These are phyloP conservation scores for Chenopodium suecicum DNA, from an alignment of 148 eudicot species.

Conservation along the genomic window DNA sequence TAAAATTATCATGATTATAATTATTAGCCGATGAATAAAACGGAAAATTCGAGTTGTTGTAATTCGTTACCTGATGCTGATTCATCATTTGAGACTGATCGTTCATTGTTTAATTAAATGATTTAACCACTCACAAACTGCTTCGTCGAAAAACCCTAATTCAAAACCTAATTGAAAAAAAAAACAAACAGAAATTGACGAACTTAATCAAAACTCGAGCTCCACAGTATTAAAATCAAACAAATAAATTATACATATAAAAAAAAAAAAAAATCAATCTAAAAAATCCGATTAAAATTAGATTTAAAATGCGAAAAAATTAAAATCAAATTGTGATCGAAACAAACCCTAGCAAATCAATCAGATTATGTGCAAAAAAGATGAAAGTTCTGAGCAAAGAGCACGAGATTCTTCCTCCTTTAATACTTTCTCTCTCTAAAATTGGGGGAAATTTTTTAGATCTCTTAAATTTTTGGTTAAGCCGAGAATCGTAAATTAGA, in stretches of 20 bases:
- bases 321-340: background rate
- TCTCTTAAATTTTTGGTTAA: background rate
- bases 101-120: constrained; percentile 24
- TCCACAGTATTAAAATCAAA: background rate
- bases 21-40: background rate
- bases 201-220: background rate
- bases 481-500: constrained; percentile 8
- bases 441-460: background rate
- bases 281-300: background rate
- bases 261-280: background rate
- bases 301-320: background rate
- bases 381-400: background rate
- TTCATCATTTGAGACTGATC: constrained; percentile 41
- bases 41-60: background rate
- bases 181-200: background rate
- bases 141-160: constrained; percentile 24
- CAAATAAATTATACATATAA: background rate
- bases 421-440: background rate
- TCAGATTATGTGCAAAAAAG: background rate
- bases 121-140: background rate
- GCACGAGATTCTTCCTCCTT: background rate
- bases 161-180: background rate
- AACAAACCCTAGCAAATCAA: constrained; percentile 22
- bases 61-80: constrained; percentile 39
- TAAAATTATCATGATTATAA: too few species aligned